Percentiles rank a stretch among this genome's conserved stretches.
Conservation (phyloP, 495 filamentous ascomycete genomes). For the Penicillium angulare region DNA sequence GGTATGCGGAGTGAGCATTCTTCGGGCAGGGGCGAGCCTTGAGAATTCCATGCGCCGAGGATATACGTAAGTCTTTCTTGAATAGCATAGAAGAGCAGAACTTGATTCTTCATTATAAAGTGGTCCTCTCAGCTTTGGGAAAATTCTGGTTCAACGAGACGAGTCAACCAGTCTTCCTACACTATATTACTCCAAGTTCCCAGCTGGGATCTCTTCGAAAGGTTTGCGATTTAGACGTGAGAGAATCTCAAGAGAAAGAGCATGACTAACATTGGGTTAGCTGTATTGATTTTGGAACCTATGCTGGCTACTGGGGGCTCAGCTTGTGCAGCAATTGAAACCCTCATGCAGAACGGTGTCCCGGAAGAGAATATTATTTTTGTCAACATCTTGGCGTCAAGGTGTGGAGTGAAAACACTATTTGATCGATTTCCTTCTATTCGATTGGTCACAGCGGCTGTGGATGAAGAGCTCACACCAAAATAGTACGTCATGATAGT, state of each 20-base stretch:
- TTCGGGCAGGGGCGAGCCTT: conserved; percentile 14
- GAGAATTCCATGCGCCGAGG: conserved; percentile 10
- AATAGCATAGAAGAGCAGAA: not conserved
- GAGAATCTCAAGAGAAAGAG: not conserved
- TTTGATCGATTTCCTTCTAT: conserved; percentile 7
- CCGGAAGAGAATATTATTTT: conserved; percentile 19
- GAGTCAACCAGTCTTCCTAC: conserved; percentile 9
- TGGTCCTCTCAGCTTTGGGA: conserved; percentile 12
- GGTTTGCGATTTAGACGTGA: not conserved
- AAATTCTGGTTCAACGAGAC: conserved; percentile 16
- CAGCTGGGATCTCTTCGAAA: conserved; percentile 4
- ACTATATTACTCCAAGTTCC: conserved; percentile 16
- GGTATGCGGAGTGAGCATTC: conserved; percentile 15
- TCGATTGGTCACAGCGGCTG: conserved; percentile 12
- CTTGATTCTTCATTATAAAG: not conserved
- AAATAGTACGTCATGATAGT: conserved; percentile 2
- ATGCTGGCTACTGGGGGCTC: conserved; percentile 21
- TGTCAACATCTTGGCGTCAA: conserved; percentile 13
- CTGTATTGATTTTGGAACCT: conserved; percentile 12
- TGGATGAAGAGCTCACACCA: conserved; percentile 11
- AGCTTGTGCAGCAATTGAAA: conserved; percentile 13
- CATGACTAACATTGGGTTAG: not conserved
- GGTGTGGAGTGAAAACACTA: conserved; percentile 2
- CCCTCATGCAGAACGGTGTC: conserved; percentile 7
- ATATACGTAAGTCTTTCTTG: conserved; percentile 5